A percentile compares a stretch with the other conserved stretches of the same genome.
Conservation (phyloP, 129 eudicot genomes). For the sunflower (Helianthus annuus) region HanXRQr2.0-SUNRISE NC_035435.2:4139948-4140447, state of each 20-base stretch:
- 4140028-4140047: neutral
- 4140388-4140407: too few relatives aligned
- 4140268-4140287: neutral
- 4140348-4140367: too few relatives aligned
- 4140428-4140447: too few relatives aligned
- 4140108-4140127: neutral
- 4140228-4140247: neutral
- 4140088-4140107: neutral
- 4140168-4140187: neutral
- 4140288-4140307: neutral
- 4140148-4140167: neutral
- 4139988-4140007: neutral
- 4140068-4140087: neutral
- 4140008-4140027: neutral
- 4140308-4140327: too few relatives aligned
- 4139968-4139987: neutral
- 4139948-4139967: slow-evolving; percentile 1
- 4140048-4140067: too few relatives aligned
- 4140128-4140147: neutral
- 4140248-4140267: neutral
- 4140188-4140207: neutral
- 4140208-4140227: neutral
- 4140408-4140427: too few relatives aligned
- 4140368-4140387: too few relatives aligned
- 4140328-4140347: too few relatives aligned